phyloP scores from a whole-genome alignment of 495 filamentous ascomycete genomes.

The Penicillium egyptiacum region DNA sequence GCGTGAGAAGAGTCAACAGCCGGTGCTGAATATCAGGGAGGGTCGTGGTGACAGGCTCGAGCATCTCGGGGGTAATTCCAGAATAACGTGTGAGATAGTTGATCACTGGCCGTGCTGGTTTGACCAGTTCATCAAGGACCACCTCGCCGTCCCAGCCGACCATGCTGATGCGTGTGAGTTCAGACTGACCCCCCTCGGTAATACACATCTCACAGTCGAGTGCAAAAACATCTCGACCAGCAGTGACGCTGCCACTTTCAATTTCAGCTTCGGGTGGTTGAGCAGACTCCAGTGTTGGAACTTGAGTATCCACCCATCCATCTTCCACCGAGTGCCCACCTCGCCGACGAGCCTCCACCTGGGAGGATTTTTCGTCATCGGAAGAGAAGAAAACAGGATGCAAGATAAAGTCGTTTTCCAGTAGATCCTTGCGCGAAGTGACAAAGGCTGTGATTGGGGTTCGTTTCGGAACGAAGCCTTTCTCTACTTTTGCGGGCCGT shows the following conservation, averaged over 20 bases:
- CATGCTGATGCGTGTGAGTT: slow-evolving; percentile 84
- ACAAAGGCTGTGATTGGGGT: slow-evolving; percentile 79
- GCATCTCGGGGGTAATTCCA: slow-evolving; percentile 82
- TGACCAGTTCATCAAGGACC: slow-evolving; percentile 86
- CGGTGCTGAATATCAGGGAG: slow-evolving; percentile 78
- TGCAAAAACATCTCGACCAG: slow-evolving; percentile 75
- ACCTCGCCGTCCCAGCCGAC: slow-evolving; percentile 81
- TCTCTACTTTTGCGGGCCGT: slow-evolving; percentile 55
- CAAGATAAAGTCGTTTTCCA: slow-evolving; percentile 74
- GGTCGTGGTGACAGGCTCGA: slow-evolving; percentile 78
- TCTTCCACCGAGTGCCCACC: slow-evolving; percentile 50
- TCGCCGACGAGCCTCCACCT: slow-evolving; percentile 47
- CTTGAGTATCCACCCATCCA: slow-evolving; percentile 81
- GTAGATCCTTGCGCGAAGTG: slow-evolving; percentile 66
- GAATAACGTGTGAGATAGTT: slow-evolving; percentile 90
- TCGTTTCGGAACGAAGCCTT: slow-evolving; percentile 62
- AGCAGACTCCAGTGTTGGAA: slow-evolving; percentile 66
- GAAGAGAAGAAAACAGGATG: slow-evolving; percentile 67
- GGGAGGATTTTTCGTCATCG: slow-evolving; percentile 40
- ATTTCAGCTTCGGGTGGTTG: slow-evolving; percentile 66
- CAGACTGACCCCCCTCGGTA: slow-evolving; percentile 70
- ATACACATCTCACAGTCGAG: slow-evolving; percentile 98
- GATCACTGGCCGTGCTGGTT: slow-evolving; percentile 77
- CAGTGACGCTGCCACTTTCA: slow-evolving; percentile 77
- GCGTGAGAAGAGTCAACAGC: slow-evolving; percentile 69